Evolutionary conservation across 345 rosid genomes (phyloP).

Genomic region (Euphorbia lathyris): DNA sequence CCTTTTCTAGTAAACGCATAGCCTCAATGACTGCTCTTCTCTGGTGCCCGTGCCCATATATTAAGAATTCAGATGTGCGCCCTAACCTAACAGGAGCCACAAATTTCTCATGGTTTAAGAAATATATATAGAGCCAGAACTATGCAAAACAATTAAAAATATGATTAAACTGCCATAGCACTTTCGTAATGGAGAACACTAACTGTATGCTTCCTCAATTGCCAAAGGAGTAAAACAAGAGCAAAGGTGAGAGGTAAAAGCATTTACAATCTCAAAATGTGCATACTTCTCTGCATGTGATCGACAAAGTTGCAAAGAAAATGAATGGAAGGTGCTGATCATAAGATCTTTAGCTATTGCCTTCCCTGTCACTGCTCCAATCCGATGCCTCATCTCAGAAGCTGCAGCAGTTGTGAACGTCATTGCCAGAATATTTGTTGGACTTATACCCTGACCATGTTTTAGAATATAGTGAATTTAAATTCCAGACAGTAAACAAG

Average conservation of each 20-base stretch:
- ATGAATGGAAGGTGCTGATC: conserved; percentile 94
- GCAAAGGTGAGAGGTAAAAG: conserved; percentile 10
- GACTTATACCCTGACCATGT: conserved; percentile 59
- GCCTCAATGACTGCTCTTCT: conserved; percentile 96
- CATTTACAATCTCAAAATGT: conserved; percentile 9
- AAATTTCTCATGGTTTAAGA: conserved; percentile 12
- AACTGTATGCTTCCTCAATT: conserved; percentile 15
- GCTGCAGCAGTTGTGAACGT: conserved; percentile 97
- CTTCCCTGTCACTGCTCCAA: conserved; percentile 76
- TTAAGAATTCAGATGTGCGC: conserved; percentile 79
- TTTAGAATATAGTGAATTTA: conserved; percentile 5
- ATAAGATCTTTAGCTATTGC: conserved; percentile 69
- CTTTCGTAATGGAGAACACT: neutral
- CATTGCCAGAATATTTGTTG: conserved; percentile 92
- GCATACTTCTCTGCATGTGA: conserved; percentile 87
- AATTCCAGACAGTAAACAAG: conserved; percentile 9
- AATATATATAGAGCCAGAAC: conserved; percentile 3
- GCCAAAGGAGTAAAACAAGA: conserved; percentile 6
- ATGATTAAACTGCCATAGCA: neutral
- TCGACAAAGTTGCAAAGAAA: conserved; percentile 89
- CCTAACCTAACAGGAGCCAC: conserved; percentile 49
- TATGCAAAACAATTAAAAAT: neutral
- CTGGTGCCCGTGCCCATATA: conserved; percentile 90
- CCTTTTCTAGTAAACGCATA: conserved; percentile 61
- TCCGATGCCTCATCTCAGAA: conserved; percentile 90